These are phyloP conservation scores for Chimonanthus praecox DNA, from an alignment of 164 flowering plant species.

Conservation along the genomic window DNA sequence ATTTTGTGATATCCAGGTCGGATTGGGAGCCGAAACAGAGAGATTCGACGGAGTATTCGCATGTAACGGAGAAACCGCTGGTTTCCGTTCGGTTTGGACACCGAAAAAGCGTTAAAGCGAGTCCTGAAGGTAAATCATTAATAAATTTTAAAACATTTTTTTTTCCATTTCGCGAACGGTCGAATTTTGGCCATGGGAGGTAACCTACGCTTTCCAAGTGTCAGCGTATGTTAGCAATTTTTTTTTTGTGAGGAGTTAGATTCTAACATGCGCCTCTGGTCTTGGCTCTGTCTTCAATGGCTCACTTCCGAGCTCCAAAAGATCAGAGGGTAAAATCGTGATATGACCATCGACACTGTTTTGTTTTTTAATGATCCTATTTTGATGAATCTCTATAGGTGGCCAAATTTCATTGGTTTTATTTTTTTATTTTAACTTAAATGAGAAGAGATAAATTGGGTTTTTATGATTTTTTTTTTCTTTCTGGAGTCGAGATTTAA, in stretches of 20 bases:
- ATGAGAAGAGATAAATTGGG: no score
- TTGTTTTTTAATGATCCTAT: no score
- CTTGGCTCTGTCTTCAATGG: no score
- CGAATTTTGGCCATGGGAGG: not conserved
- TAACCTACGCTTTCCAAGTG: not conserved
- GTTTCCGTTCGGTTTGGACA: slow-evolving; percentile 53
- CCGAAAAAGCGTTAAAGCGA: slow-evolving; percentile 49
- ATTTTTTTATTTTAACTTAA: no score
- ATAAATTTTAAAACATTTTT: not conserved
- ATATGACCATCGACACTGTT: no score
- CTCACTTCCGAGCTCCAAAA: no score
- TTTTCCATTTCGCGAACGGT: not conserved
- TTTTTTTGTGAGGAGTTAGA: not conserved
- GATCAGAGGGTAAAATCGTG: no score
- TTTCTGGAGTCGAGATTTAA: no score
- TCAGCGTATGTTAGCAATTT: not conserved
- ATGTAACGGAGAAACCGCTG: slow-evolving; percentile 43
- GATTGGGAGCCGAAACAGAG: slow-evolving; percentile 22
- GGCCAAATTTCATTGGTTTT: no score
- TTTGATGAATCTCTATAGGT: no score
- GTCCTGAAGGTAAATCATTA: slow-evolving; percentile 51
- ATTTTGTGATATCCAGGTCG: slow-evolving; percentile 23
- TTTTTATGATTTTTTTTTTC: no score
- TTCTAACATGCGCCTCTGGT: no score
- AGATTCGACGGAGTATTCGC: slow-evolving; percentile 23